Evolutionary conservation across 1,139 yeast species (phyloP).

Genomic region (Kodamaea plutei): DNA sequence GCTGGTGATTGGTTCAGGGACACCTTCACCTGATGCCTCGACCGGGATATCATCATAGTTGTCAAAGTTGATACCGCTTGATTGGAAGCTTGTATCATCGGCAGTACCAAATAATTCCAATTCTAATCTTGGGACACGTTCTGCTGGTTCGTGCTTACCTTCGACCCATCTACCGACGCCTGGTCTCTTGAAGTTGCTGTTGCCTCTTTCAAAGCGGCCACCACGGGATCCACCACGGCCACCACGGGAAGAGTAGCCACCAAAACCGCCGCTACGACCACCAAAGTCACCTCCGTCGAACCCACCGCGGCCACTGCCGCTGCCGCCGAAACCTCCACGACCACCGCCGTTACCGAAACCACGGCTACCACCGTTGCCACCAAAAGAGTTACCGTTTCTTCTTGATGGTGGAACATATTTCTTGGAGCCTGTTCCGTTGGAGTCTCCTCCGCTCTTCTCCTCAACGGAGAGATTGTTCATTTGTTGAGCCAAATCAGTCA

Average conservation of each 20-base stretch:
- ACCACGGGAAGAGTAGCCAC: slow-evolving; percentile 38
- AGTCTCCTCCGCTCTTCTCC: slow-evolving; percentile 17
- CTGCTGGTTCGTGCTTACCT: slow-evolving; percentile 86
- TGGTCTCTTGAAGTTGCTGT: slow-evolving; percentile 29
- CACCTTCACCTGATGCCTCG: slow-evolving; percentile 93
- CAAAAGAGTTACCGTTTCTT: slow-evolving; percentile 12
- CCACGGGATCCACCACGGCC: slow-evolving; percentile 16
- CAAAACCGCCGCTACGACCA: slow-evolving; percentile 9
- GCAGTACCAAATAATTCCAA: slow-evolving; percentile 80
- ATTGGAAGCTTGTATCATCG: slow-evolving; percentile 79
- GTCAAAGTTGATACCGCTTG: slow-evolving; percentile 97
- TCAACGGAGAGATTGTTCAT: slow-evolving; percentile 43
- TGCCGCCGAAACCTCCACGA: slow-evolving; percentile 21
- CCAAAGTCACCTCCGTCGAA: slow-evolving; percentile 17
- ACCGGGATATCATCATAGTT: slow-evolving; percentile 98
- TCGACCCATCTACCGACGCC: slow-evolving; percentile 76
- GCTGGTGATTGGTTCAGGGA: slow-evolving; percentile 86
- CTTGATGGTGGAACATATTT: slow-evolving; percentile 10
- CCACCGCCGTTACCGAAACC: slow-evolving; percentile 24
- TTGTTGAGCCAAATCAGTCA: slow-evolving; percentile 43
- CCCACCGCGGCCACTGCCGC: slow-evolving; percentile 10
- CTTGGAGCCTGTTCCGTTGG: slow-evolving; percentile 11
- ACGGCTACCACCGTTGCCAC: slow-evolving; percentile 14
- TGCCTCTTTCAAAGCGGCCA: slow-evolving; percentile 20
- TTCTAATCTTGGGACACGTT: slow-evolving; percentile 67